Base-by-base conservation (phyloP, 805 yeast species). In the Saturnispora zaruensis region DNA sequence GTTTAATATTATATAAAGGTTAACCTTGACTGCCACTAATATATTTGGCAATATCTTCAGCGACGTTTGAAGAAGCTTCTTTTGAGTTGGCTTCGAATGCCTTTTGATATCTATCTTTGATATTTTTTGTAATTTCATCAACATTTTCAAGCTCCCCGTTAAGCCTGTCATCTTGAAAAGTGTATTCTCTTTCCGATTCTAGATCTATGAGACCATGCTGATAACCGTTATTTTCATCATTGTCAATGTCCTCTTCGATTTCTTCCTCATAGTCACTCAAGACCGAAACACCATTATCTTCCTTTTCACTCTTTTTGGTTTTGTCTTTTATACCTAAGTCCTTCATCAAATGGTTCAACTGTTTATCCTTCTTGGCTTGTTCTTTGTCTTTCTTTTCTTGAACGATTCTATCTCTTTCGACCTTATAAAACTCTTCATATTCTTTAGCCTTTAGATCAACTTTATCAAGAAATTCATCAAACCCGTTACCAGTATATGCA, bases 401-500 rank as follows among this genome's bases (percentile, higher is more conserved):
- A 46, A 84, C 62, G 14, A 91, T 80, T 59, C 85, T 73, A 52
- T 91, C 96, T 62, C 96, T 78, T 69, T 93, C 98, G 7, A 82
- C 81, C 60, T 80, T 80, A 66, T 93, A 93, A 59, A 74, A 90
- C 52, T 81, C 79, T 52, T 88, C 80, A 65, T 84, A 93, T 66
- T 93, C 99, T 36, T 82, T 87, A 44, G 83, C 89, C 67, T 93
- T 93, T 52, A 77, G 75, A 59, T 87, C 95, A 5, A 93, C 93
- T 1, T 87, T 85, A n/a, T 70, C 72, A 60, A 91, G 64, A 61
- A 93, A 91, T 21, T 89, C 96, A 62, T 89, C 96, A 63, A 93
- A 87, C 0, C 99, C 99, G 3, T 75, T 84, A 16, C 99, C 99
- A 0, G 98, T 90, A 61, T 80, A 85, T 42, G 97, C 81, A 41